Evolutionary conservation across 306 rosid genomes (phyloP), one percentile per base, ranked within the genome.

Genomic region (barrel medic (Medicago truncatula)): DNA sequence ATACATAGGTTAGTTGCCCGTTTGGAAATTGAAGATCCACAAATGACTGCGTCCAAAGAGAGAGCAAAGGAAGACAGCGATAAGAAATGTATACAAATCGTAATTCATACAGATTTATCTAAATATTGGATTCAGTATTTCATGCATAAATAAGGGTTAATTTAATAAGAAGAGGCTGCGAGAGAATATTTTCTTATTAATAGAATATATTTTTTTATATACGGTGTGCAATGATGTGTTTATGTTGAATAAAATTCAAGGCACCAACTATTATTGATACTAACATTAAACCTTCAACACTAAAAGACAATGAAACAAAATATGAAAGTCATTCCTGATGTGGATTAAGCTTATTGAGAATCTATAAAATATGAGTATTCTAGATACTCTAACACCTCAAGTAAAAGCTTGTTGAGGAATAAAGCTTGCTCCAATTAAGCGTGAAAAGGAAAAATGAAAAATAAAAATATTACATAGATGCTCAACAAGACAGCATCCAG

Each of bases 1-100:
- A 89, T 67, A 92, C 96, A 58, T 92, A 92, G 64, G 99, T 96
- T 60, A 96, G 73, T 86, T 96, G 98, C 65, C 98, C 99, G 56
- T 92, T 89, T 71, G 99, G 99, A 83, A 90, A 96, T 89, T 96
- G 98, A 83, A 96, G 88, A 88, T 92, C 99, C 73, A 96, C 97
- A 57, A 92, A 96, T 47, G 99, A 90, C 99, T 96, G 93, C 52
- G 34, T 40, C 34, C 57, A 66, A 66, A 61, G 39, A 61, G 56
- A 78, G 59, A 74, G 31, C 25, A 14, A 44, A 20, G 23, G 67
- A 34, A 14, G 66, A 46, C 36, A 23, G 61, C 2, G 21, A 54
- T 41, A 79, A 71, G 75, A 57, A 53, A 54, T 62, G 28, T 52
- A 62, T 47, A 49, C 21, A 59, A 70, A 49, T 46, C 12, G 31